Evolutionary conservation across 345 rosid species (phyloP).

Genomic region (Pistacia atlantica): DNA sequence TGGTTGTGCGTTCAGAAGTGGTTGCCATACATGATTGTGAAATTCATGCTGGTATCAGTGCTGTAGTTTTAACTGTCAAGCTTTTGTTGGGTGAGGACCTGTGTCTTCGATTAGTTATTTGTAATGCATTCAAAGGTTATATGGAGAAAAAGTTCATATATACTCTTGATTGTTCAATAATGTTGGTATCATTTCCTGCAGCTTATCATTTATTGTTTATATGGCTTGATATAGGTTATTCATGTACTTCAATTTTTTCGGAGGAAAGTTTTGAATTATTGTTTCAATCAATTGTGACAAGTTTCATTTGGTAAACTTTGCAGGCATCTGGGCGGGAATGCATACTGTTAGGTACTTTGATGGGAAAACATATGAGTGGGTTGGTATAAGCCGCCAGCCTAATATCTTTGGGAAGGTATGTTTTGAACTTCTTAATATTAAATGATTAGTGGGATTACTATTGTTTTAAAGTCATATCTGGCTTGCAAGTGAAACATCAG

Average conservation of each 20-base stretch:
- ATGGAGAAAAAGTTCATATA: background rate
- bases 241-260: background rate
- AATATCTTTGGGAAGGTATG: conserved; percentile 83
- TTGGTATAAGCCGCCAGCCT: conserved; percentile 96
- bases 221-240: background rate
- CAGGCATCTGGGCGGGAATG: conserved; percentile 99
- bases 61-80: background rate
- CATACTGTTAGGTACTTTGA: conserved; percentile 90
- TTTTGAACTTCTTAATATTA: background rate
- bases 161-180: background rate
- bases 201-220: background rate
- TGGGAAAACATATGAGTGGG: conserved; percentile 98
- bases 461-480: background rate
- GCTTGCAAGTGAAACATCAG: conserved; percentile 3
- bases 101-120: background rate
- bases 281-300: background rate
- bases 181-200: background rate
- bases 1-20: too few species aligned
- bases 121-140: background rate
- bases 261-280: background rate
- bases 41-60: background rate
- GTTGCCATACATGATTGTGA: background rate
- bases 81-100: background rate
- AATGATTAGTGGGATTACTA: background rate
- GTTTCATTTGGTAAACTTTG: conserved; percentile 15